A percentile compares a stretch with the other conserved stretches of the same genome.
phyloP scores from a whole-genome alignment of 139 green algal genomes.

The Mesotaenium endlicherianum region DNA sequence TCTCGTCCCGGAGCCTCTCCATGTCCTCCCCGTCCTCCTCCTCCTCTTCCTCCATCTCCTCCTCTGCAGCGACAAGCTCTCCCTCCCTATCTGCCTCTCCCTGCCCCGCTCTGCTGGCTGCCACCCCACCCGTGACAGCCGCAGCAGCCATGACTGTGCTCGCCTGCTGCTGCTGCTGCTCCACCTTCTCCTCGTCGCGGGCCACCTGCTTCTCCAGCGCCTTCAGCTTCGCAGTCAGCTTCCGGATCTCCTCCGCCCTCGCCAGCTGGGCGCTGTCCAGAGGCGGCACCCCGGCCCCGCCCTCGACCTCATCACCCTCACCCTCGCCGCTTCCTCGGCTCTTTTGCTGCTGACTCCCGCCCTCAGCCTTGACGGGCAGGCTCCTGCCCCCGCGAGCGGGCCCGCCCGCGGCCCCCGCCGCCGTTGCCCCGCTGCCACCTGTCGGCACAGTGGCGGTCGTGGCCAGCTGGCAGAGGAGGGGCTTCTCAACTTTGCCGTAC shows the following conservation, averaged over 20 bases:
- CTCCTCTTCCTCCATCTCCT: background rate
- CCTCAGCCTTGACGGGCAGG: background rate
- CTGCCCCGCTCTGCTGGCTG: background rate
- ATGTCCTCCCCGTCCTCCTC: background rate
- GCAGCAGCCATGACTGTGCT: too few relatives aligned
- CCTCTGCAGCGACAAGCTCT: background rate
- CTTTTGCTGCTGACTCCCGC: background rate
- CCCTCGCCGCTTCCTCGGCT: background rate
- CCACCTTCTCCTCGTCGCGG: background rate
- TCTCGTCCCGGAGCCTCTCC: background rate
- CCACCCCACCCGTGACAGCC: background rate
- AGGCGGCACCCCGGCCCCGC: background rate
- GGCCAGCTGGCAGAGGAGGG: slow-evolving; percentile 17
- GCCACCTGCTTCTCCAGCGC: background rate
- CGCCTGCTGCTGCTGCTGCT: too few relatives aligned
- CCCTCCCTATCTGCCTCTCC: slow-evolving; percentile 1
- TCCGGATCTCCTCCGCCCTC: background rate
- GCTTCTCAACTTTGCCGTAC: slow-evolving; percentile 25
- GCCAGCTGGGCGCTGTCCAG: background rate
- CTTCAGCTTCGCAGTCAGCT: background rate
- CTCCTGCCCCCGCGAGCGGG: background rate
- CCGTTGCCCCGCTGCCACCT: background rate
- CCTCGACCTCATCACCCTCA: background rate
- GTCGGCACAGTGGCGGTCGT: background rate
- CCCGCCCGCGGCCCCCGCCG: background rate